Conservation (phyloP, 352 stramenopile species). For the Globisporangium middletonii region DNA sequence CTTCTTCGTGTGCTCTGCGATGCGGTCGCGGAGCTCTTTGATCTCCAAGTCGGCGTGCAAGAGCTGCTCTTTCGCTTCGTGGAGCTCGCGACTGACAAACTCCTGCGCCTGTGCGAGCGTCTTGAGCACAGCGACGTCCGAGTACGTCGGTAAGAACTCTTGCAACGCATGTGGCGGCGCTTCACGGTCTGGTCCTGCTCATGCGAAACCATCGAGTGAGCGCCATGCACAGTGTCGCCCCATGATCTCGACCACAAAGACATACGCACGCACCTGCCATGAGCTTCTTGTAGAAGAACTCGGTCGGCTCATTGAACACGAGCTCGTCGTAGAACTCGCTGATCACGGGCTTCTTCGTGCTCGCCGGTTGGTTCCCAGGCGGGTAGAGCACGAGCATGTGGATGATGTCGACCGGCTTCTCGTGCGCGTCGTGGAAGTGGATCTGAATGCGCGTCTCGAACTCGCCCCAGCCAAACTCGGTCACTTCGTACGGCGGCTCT, state of each 20-base stretch:
- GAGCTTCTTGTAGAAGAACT: conserved; percentile 94
- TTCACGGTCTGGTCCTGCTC: conserved; percentile 50
- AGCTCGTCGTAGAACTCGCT: conserved; percentile 97
- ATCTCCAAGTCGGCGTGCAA: conserved; percentile 62
- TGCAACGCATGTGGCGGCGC: conserved; percentile 64
- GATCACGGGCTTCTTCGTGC: conserved; percentile 92
- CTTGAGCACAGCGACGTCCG: conserved; percentile 86
- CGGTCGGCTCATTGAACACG: conserved; percentile 96
- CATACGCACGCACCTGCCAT: conserved; percentile 33
- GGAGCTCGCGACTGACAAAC: conserved; percentile 70
- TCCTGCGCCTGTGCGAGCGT: conserved; percentile 75
- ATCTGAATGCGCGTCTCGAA: conserved; percentile 97
- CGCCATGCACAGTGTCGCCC: not conserved
- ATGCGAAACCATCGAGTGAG: not conserved
- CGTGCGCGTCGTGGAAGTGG: conserved; percentile 93
- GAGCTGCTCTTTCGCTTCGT: conserved; percentile 66
- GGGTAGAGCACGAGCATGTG: conserved; percentile 86
- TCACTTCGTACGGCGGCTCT: conserved; percentile 94
- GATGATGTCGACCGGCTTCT: conserved; percentile 89
- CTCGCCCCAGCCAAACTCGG: conserved; percentile 96
- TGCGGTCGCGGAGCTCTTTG: conserved; percentile 68
- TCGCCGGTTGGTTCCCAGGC: conserved; percentile 79
- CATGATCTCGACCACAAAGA: too few species aligned
- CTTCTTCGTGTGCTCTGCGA: conserved; percentile 72
- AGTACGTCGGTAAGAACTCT: conserved; percentile 85